Base-by-base conservation (phyloP, 2,329 filamentous ascomycete species). In the Triangularia setosa region DNA sequence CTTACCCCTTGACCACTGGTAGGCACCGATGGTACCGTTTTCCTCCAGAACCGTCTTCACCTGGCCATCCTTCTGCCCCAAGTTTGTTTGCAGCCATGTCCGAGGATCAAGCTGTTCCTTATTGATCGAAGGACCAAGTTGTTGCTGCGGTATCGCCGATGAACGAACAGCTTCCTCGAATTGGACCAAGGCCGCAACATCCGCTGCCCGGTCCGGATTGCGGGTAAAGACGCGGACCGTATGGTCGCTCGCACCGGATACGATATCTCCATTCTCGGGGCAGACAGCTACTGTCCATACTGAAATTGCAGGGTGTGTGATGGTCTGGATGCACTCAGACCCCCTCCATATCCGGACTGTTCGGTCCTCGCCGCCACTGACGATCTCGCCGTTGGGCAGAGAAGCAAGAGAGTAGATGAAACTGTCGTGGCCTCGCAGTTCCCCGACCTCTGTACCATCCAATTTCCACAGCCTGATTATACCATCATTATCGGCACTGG, bases 271-370 rank as follows among this genome's bases (percentile, higher is more conserved):
- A 57, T 86, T 96, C 67, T 92, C 87, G 0, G 83, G 74, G 73
- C 91, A 95, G 11, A 86, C 90, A n/a, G 93, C 91, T 18, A 99
- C 92, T 14, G 87, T 84, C 95, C 95, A 99, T 4, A 99, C 93
- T 0, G 94, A 98, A 62, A 98, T 96, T 9, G 95, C 95, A 11
- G 95, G 95, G 72, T 97, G 93, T 1, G 94, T 97, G 68, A 99
- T 98, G 44, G 94, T 97, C 77, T 99, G 95, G 55, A 97, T 79
- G 74, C 94, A 98, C 63, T 93, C 84, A 14, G 81, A 85, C 54
- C 90, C 91, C 70, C 85, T 89, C 95, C 96, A 99, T 74, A 99
- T 81, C 60, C 92, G 86, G 33, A 96, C 87, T 0, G 95, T 97
- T n/a, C 95, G 87, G 77, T 99, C 95, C 77, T 99, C 95, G 18